Evolutionary conservation across 2,329 filamentous ascomycete species (phyloP).

Genomic region (Lasiodiplodia citricola): DNA sequence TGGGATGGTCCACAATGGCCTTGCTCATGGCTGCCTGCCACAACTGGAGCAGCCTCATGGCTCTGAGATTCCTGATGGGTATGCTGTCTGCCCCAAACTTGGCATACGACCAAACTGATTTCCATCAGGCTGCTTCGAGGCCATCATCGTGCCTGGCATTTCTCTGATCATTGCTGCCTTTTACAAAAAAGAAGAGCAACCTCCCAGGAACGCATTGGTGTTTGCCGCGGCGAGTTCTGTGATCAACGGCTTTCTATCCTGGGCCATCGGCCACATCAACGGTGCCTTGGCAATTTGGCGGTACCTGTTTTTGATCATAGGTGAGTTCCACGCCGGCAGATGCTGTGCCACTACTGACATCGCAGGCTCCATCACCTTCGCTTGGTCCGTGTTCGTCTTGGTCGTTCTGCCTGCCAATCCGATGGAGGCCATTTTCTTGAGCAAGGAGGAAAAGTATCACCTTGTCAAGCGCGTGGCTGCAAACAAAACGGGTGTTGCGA

Average conservation of each 20-base stretch:
- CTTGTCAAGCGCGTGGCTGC: conserved; percentile 18
- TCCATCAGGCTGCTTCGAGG: conserved; percentile 36
- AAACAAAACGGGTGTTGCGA: conserved; percentile 27
- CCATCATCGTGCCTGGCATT: conserved; percentile 42
- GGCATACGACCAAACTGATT: background rate
- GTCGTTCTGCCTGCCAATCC: conserved; percentile 1
- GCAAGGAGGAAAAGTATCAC: conserved; percentile 15
- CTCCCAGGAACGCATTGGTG: conserved; percentile 42
- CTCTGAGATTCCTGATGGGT: conserved; percentile 39
- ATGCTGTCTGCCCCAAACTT: background rate
- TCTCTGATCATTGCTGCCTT: conserved; percentile 46
- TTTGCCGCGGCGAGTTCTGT: conserved; percentile 44
- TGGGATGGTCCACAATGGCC: conserved; percentile 20
- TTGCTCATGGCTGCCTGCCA: conserved; percentile 34
- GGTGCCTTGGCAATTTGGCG: conserved; percentile 28
- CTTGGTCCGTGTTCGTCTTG: conserved; percentile 17
- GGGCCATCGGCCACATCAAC: conserved; percentile 34
- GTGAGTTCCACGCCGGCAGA: background rate
- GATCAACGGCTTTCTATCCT: conserved; percentile 37
- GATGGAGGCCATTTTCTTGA: conserved; percentile 16
- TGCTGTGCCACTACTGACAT: background rate
- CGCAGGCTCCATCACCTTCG: conserved; percentile 18
- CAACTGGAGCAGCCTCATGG: conserved; percentile 24
- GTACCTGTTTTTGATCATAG: conserved; percentile 28
- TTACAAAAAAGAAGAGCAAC: conserved; percentile 46